phyloP scores from a whole-genome alignment of 2,329 filamentous ascomycete species.

The Emydomyces testavorans region DNA sequence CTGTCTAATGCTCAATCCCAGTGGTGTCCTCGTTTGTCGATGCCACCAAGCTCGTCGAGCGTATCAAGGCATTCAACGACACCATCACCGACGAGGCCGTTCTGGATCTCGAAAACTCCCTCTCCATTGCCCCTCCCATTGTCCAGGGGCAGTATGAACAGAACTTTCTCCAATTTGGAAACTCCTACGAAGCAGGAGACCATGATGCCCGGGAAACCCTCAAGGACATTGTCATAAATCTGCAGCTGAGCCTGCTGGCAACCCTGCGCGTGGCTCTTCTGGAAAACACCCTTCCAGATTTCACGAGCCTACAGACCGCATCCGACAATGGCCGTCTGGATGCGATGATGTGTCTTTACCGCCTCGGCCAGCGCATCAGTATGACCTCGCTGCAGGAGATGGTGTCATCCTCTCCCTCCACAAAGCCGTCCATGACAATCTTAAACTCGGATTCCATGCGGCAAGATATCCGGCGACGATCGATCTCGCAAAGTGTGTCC shows the following conservation, averaged over 20 bases:
- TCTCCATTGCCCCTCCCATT: slow-evolving; percentile 26
- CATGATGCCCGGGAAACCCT: slow-evolving; percentile 28
- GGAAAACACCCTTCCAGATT: slow-evolving; percentile 25
- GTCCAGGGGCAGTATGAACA: slow-evolving; percentile 30
- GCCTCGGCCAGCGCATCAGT: slow-evolving; percentile 26
- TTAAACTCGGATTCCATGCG: not conserved
- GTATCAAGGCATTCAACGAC: slow-evolving; percentile 10
- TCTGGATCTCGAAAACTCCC: slow-evolving; percentile 26
- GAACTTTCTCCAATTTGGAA: slow-evolving; percentile 26
- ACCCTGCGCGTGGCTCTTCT: slow-evolving; percentile 25
- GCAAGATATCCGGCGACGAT: slow-evolving; percentile 1
- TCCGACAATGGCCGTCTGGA: slow-evolving; percentile 29
- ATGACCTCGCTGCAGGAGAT: not conserved
- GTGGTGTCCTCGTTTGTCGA: slow-evolving; percentile 14
- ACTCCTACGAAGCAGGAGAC: slow-evolving; percentile 28
- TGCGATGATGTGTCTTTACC: slow-evolving; percentile 27
- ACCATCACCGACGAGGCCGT: slow-evolving; percentile 1
- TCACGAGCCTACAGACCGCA: slow-evolving; percentile 24
- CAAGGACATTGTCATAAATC: slow-evolving; percentile 31
- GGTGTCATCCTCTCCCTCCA: slow-evolving; percentile 2
- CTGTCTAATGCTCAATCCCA: not conserved
- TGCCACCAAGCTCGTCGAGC: slow-evolving; percentile 14
- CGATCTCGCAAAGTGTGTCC: not conserved
- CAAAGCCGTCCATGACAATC: not conserved
- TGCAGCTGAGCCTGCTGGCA: slow-evolving; percentile 28